phyloP scores from a whole-genome alignment of 306 rosid genomes.

The Ceratonia siliqua region DNA sequence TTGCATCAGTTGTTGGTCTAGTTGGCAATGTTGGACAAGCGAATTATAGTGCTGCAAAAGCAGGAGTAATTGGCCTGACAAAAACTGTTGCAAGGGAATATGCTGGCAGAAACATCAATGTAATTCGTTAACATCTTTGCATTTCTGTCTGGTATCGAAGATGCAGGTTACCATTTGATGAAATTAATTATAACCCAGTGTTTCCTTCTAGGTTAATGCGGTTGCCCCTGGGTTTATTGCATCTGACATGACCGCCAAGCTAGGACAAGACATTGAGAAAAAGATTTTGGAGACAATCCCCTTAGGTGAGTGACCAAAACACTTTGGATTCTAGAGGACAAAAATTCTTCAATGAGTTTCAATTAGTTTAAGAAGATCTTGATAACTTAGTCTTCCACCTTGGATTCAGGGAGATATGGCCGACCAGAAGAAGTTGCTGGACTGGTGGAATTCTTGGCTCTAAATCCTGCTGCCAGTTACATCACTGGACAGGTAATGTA shows the following conservation, averaged over 20 bases:
- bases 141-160: neutral
- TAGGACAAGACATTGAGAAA: conserved; percentile 69
- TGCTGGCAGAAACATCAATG: conserved; percentile 79
- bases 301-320: conserved; percentile 51
- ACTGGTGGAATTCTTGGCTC: conserved; percentile 85
- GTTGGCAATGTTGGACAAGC: conserved; percentile 87
- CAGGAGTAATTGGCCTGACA: conserved; percentile 89
- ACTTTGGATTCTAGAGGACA: neutral
- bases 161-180: neutral
- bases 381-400: neutral
- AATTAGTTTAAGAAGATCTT: conserved; percentile 3
- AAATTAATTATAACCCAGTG: neutral
- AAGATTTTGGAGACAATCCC: conserved; percentile 65
- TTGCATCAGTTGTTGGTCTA: conserved; percentile 79
- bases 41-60: conserved; percentile 93
- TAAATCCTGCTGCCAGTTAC: conserved; percentile 75
- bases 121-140: conserved; percentile 18
- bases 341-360: neutral
- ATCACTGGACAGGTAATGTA: conserved; percentile 79
- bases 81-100: conserved; percentile 84
- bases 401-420: conserved; percentile 72
- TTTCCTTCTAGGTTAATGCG: conserved; percentile 72
- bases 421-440: conserved; percentile 94
- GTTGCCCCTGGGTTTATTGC: conserved; percentile 88
- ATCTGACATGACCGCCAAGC: conserved; percentile 85